phyloP scores from a whole-genome alignment of 2,329 filamentous ascomycete genomes.

The Phialemonium atrogriseum region DNA sequence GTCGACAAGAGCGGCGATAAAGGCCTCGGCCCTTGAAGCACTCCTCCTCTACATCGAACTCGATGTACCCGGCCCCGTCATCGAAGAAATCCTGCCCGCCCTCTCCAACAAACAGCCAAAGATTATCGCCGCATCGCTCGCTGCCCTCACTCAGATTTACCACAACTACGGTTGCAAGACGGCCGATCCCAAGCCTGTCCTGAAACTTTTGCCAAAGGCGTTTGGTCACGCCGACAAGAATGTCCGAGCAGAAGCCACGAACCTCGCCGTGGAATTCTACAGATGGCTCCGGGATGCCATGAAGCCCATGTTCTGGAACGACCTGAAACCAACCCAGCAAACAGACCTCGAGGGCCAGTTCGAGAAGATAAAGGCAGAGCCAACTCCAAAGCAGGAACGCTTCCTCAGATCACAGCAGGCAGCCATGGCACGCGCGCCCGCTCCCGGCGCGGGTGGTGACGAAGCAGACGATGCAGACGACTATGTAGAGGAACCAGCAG shows the following conservation, averaged over 20 bases:
- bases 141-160: constrained; percentile 73
- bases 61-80: constrained; percentile 73
- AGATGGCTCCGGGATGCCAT: constrained; percentile 95
- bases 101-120: constrained; percentile 88
- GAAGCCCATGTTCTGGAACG: constrained; percentile 96
- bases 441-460: constrained; percentile 46
- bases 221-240: constrained; percentile 98
- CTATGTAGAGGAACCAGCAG: constrained; percentile 53
- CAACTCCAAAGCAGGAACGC: constrained; percentile 80
- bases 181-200: constrained; percentile 83
- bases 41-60: constrained; percentile 84
- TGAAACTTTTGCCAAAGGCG: constrained; percentile 83
- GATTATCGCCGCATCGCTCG: constrained; percentile 63
- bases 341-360: constrained; percentile 89
- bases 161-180: constrained; percentile 94
- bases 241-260: constrained; percentile 87
- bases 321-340: constrained; percentile 92
- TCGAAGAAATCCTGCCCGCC: constrained; percentile 82
- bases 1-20: constrained; percentile 81
- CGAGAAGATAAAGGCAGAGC: constrained; percentile 83
- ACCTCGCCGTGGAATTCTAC: constrained; percentile 87
- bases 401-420: constrained; percentile 84
- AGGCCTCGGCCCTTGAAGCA: constrained; percentile 78
- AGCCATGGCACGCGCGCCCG: constrained; percentile 62
- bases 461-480: constrained; percentile 51